A percentile compares a stretch with the other conserved stretches of the same genome.
phyloP scores from a whole-genome alignment of 345 rosid genomes.

The Hypericum androsaemum region DNA sequence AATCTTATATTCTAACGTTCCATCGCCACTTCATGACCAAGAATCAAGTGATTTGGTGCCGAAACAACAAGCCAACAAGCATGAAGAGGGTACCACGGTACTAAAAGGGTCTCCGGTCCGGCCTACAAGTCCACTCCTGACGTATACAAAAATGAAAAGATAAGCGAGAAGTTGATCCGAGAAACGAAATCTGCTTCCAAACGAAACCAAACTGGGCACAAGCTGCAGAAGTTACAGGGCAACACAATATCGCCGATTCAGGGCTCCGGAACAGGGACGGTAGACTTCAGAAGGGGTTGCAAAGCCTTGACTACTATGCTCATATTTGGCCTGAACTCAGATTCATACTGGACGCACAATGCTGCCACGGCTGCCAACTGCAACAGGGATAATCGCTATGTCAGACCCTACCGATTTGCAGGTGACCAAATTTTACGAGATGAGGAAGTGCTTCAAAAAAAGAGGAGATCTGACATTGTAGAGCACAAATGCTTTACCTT shows the following conservation, averaged over 20 bases:
- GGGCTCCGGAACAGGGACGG: slow-evolving; percentile 16
- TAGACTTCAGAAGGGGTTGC: slow-evolving; percentile 65
- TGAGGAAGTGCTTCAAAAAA: too few relatives aligned
- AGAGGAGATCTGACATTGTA: background rate
- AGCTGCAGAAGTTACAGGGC: slow-evolving; percentile 15
- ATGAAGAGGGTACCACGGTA: too few relatives aligned
- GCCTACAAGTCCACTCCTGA: slow-evolving; percentile 6
- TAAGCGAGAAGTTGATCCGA: slow-evolving; percentile 9
- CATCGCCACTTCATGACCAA: slow-evolving; percentile 9
- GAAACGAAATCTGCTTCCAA: slow-evolving; percentile 12
- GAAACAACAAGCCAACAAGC: background rate
- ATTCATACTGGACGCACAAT: slow-evolving; percentile 90
- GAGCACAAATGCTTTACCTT: slow-evolving; percentile 8
- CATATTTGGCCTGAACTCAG: slow-evolving; percentile 97
- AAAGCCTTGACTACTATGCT: slow-evolving; percentile 96
- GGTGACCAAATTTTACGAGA: background rate
- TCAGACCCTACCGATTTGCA: background rate
- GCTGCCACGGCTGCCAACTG: slow-evolving; percentile 99
- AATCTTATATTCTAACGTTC: slow-evolving; percentile 12
- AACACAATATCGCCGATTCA: slow-evolving; percentile 5
- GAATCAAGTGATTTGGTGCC: slow-evolving; percentile 7
- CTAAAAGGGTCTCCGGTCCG: too few relatives aligned
- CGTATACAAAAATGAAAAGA: slow-evolving; percentile 14
- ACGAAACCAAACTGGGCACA: slow-evolving; percentile 29
- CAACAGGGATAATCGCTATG: background rate